Conservation (phyloP, 345 rosid genomes). For the Kandelia obovata region DNA sequence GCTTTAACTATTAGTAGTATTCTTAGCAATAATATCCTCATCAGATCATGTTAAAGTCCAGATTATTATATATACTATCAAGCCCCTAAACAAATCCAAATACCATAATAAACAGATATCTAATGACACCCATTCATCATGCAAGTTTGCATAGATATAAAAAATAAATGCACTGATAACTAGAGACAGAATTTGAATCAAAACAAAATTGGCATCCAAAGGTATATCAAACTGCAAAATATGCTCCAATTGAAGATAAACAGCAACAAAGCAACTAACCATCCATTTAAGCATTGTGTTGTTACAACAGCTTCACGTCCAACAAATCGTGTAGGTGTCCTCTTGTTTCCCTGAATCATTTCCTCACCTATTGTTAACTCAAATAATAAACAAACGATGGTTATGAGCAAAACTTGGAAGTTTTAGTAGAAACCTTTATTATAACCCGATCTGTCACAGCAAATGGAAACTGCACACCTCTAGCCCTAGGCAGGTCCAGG, state of each 20-base stretch:
- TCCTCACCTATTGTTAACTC: constrained; percentile 14
- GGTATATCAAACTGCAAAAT: neutral
- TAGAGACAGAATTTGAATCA: neutral
- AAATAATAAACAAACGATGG: constrained; percentile 1
- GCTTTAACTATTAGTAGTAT: neutral
- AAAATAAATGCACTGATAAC: neutral
- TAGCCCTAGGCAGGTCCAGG: constrained; percentile 52
- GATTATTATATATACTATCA: too few relatives aligned
- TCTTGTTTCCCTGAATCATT: constrained; percentile 79
- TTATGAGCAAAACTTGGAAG: constrained; percentile 3
- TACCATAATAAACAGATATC: neutral
- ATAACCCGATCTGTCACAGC: constrained; percentile 79
- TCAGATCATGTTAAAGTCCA: too few relatives aligned
- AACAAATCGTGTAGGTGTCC: constrained; percentile 88
- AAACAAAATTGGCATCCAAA: neutral
- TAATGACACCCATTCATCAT: neutral
- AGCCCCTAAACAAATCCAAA: too few relatives aligned
- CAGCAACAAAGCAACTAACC: constrained; percentile 42
- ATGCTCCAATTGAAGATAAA: neutral
- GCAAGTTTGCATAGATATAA: neutral
- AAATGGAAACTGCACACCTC: constrained; percentile 87
- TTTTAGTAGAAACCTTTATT: constrained; percentile 60
- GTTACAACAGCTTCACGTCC: constrained; percentile 91
- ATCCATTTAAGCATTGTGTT: constrained; percentile 95
- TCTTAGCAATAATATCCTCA: too few relatives aligned